phyloP scores from a whole-genome alignment of 2,329 filamentous ascomycete genomes.

The Pseudogymnoascus sp. region DNA sequence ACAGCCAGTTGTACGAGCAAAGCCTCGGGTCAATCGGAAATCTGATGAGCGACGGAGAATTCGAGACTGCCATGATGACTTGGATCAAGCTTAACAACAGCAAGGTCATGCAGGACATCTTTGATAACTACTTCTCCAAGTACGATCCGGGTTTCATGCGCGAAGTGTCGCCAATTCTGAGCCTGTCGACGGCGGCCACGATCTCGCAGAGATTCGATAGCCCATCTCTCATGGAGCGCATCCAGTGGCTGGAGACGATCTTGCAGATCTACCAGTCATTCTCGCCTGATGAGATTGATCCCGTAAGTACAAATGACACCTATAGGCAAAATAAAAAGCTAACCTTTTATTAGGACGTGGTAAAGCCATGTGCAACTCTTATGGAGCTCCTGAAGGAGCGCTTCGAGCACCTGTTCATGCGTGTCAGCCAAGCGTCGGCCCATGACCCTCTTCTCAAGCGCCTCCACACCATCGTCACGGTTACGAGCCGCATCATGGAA shows the following conservation, averaged over 20 bases:
- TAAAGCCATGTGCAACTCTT: conserved; percentile 38
- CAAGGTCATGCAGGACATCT: conserved; percentile 48
- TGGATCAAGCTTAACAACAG: conserved; percentile 41
- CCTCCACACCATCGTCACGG: conserved; percentile 38
- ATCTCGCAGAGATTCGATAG: conserved; percentile 52
- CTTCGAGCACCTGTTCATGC: conserved; percentile 46
- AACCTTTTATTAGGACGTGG: conserved; percentile 36
- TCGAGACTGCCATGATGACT: conserved; percentile 56
- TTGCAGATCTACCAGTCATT: conserved; percentile 41
- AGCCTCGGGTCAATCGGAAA: conserved; percentile 6
- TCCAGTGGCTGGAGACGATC: conserved; percentile 54
- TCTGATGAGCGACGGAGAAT: conserved; percentile 50
- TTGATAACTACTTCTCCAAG: conserved; percentile 47
- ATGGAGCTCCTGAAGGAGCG: conserved; percentile 47
- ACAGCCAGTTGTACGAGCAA: background rate
- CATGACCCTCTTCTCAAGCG: conserved; percentile 43
- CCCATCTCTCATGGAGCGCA: conserved; percentile 46
- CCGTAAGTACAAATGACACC: conserved; percentile 23
- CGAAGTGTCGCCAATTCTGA: conserved; percentile 52
- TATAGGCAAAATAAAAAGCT: conserved; percentile 16
- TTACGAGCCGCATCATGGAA: conserved; percentile 27
- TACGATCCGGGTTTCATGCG: conserved; percentile 47
- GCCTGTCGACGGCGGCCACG: conserved; percentile 58
- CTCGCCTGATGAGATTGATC: conserved; percentile 18
- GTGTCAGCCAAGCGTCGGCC: conserved; percentile 41